phyloP scores from a whole-genome alignment of 1,139 yeast genomes.

The Yamadazyma conglobata region DNA sequence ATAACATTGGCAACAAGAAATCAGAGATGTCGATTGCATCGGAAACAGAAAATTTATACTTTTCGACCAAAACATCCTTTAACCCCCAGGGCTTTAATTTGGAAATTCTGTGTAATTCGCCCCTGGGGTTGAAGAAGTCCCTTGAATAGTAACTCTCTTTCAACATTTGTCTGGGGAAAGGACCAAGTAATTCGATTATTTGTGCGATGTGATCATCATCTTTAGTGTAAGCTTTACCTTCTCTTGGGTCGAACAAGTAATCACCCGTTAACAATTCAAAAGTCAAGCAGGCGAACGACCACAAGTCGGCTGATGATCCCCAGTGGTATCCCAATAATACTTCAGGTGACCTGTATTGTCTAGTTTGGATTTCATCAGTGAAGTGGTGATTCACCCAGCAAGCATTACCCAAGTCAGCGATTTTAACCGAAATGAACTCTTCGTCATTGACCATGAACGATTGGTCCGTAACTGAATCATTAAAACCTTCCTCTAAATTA shows the following conservation, averaged over 20 bases:
- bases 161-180: conserved; percentile 40
- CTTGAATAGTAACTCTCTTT: conserved; percentile 42
- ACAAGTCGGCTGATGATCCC: conserved; percentile 49
- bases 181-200: conserved; percentile 44
- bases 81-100: conserved; percentile 50
- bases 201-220: conserved; percentile 53
- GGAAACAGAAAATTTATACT: conserved; percentile 59
- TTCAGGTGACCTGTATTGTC: conserved; percentile 49
- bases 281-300: conserved; percentile 47
- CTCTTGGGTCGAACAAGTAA: conserved; percentile 46
- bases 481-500: conserved; percentile 19
- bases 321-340: conserved; percentile 47
- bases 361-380: conserved; percentile 49
- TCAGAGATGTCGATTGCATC: conserved; percentile 57
- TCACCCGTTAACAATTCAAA: conserved; percentile 49
- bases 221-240: conserved; percentile 43
- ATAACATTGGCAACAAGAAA: conserved; percentile 71
- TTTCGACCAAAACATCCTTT: conserved; percentile 44
- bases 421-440: conserved; percentile 46
- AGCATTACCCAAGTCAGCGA: conserved; percentile 51
- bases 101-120: conserved; percentile 56
- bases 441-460: conserved; percentile 37
- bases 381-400: conserved; percentile 50
- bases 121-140: conserved; percentile 47
- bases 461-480: conserved; percentile 13